Base-by-base conservation (phyloP, 148 eudicot genomes). In the Camellia japonica region DNA sequence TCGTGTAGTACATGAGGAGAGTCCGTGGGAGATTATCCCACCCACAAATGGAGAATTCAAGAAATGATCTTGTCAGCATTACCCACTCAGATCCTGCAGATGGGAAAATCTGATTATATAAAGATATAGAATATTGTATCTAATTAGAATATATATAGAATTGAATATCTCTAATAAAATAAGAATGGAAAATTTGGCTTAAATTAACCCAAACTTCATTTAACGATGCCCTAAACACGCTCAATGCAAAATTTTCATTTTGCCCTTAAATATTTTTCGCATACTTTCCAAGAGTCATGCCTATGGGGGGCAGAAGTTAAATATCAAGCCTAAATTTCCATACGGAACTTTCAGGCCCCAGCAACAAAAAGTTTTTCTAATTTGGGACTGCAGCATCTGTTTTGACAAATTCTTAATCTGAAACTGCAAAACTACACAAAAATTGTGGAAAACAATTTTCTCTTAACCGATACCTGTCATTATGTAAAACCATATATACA, bases 21-120 rank as follows among this genome's bases (percentile, higher is more conserved):
- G 97, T 92, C 19, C 99, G 92, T 8, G 99, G 99, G 79, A 96
- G 95, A 91, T 96, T 96, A 79, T 96, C 99, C 93, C 91, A 90
- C 7, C 99, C 99, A 98, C 93, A 93, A 19, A 96, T 80, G 80
- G 97, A 91, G 77, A 96, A 96, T 77, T 96, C 97, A 43, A 92
- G 88, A 76, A 93, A 92, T 20, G 97, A 78, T 84, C 90, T 90
- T 18, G 94, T 86, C 43, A 96, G 89, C 80, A 96, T 84, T 62
- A 96, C 89, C 95, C 97, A 88, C 51, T 86, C 88, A 52, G 99
- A 93, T 1, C 99, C 98, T 95, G 91, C 75, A 84, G 66, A 80
- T 38, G 55, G 62, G 15, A 14, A 70, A 79, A 20, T 69, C 59
- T 58, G 67, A 68, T 42, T 30, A 30, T 30, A 30, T 30, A 30